These are phyloP conservation scores for Auxenochlorella pyrenoidosa DNA, from an alignment of 139 green algal species.

Conservation along the genomic window DNA sequence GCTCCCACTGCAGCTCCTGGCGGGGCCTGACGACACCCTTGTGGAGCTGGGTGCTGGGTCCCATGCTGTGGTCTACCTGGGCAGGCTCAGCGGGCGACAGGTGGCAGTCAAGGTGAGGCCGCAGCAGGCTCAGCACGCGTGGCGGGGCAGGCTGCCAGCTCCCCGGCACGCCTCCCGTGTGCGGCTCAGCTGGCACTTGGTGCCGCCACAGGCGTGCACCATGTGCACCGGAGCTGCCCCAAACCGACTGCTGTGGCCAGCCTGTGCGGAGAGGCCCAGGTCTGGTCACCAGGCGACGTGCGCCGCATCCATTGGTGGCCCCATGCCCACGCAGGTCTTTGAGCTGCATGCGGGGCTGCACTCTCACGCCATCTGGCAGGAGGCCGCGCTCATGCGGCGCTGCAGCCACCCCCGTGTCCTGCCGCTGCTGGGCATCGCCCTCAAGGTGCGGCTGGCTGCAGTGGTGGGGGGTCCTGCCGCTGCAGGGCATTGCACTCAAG, in stretches of 20 bases:
- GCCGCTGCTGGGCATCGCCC: background rate
- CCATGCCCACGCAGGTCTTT: background rate
- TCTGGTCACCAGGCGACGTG: no score
- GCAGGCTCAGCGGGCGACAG: background rate
- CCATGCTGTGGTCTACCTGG: constrained; percentile 1
- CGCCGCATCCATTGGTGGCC: no score
- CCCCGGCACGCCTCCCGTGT: no score
- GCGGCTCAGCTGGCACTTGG: no score
- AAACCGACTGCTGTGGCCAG: no score
- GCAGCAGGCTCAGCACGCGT: background rate
- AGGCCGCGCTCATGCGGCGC: background rate
- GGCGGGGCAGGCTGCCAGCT: no score
- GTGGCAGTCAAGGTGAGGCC: constrained; percentile 14
- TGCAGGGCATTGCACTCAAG: no score
- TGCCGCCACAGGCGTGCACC: no score
- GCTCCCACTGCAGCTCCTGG: background rate
- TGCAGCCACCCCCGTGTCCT: constrained; percentile 4
- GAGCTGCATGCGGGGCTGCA: background rate
- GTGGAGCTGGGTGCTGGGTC: background rate
- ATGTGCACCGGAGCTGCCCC: no score
- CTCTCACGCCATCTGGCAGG: background rate
- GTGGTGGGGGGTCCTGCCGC: no score
- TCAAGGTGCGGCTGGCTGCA: background rate
- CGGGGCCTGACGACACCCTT: background rate
- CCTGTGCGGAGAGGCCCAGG: no score